These are phyloP conservation scores for Allium sativum DNA, from an alignment of 106 monocot genomes.

Conservation along the genomic window DNA sequence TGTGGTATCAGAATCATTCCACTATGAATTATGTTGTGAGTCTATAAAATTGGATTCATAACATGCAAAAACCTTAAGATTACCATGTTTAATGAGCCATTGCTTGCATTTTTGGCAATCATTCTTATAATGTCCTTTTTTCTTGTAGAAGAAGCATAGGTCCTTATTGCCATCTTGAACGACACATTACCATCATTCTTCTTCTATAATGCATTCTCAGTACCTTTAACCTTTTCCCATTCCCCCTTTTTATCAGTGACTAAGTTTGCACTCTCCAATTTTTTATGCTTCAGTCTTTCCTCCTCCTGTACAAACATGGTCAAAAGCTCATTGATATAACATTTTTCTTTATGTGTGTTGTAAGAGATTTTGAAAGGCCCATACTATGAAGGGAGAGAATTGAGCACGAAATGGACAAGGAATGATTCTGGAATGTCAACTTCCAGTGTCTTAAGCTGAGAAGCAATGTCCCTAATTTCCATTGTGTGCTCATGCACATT, in stretches of 20 bases:
- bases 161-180: neutral
- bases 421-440: constrained; percentile 3
- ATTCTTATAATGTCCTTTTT: neutral
- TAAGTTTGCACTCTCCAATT: neutral
- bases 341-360: constrained; percentile 2
- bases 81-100: neutral
- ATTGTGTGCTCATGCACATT: constrained; percentile 13
- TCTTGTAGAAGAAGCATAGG: neutral
- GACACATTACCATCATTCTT: neutral
- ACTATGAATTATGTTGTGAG: neutral
- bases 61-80: neutral
- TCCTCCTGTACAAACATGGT: constrained; percentile 2
- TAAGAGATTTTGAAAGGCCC: neutral
- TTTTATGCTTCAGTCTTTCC: neutral
- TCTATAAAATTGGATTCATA: constrained; percentile 1
- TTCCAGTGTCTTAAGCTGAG: neutral
- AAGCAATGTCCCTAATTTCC: constrained; percentile 5
- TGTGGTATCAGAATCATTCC: neutral
- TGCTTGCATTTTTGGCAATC: neutral
- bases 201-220: too few relatives aligned
- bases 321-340: neutral
- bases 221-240: neutral
- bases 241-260: neutral
- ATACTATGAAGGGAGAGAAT: neutral
- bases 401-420: constrained; percentile 1